Evolutionary conservation across 345 rosid species (phyloP).

Genomic region (Citrus mangshanensis): DNA sequence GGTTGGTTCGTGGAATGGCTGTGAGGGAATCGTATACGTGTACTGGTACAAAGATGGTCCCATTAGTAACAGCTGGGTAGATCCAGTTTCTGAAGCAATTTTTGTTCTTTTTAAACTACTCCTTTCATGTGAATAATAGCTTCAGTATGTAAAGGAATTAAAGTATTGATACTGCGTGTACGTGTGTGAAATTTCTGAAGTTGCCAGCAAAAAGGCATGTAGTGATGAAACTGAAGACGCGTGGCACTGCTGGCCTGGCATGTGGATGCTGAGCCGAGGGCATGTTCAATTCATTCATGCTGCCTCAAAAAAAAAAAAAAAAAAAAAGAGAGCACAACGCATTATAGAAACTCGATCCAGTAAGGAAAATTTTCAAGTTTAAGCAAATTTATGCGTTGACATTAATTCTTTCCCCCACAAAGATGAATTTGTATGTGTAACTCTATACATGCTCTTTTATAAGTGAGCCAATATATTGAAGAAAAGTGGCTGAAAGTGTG

Average conservation of each 20-base stretch:
- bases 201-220: background rate
- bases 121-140: too few species aligned
- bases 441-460: background rate
- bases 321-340: too few species aligned
- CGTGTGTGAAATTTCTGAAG: too few species aligned
- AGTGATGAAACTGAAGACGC: background rate
- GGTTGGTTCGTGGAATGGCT: background rate
- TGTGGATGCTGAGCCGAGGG: background rate
- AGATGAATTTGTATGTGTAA: background rate
- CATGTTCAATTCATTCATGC: background rate
- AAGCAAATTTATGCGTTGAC: background rate
- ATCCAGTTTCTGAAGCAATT: too few species aligned
- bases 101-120: too few species aligned
- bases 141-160: too few species aligned
- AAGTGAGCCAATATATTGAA: background rate
- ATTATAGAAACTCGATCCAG: too few species aligned
- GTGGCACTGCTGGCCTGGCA: background rate
- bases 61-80: background rate
- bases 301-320: background rate
- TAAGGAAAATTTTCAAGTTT: background rate
- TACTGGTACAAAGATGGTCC: background rate
- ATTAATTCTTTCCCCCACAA: background rate
- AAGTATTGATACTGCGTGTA: background rate
- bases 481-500: background rate
- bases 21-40: background rate